Evolutionary conservation across 352 stramenopile genomes (phyloP), one percentile per base, ranked within the genome.

Genomic region (Globisporangium yorkense): DNA sequence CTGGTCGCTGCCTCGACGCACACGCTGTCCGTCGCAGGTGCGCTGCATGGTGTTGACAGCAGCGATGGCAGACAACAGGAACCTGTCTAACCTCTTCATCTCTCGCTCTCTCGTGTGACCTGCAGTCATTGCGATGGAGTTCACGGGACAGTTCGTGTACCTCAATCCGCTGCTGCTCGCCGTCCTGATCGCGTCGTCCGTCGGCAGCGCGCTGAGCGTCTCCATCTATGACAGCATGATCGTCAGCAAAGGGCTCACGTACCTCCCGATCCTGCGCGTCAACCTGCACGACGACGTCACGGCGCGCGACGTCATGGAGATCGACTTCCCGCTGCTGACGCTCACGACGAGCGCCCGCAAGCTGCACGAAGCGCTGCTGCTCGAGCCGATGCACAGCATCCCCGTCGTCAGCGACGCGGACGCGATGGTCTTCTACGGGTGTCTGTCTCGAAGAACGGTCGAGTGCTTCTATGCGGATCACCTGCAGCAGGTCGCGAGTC

Each of bases 101-200:
- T 33, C 16, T 31, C 48, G 33, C 21, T 20, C 2, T 8, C 9
- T n/a, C 56, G 33, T 56, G 3, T 27, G 43, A 4, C 10, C 51
- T 27, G 40, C 33, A 63, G 75, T 90, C n/a, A 90, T 90, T 50
- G 76, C 75, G 31, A 58, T 87, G 10, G 80, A 90, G 53, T 80
- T 90, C 51, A 88, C 78, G 5, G 78, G 80, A 1, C 77, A 88
- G 54, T 87, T 90, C 40, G 67, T 84, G 45, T 89, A 83, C 62
- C 74, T 84, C 53, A 84, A 74, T 4, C 79, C 79, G 9, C 40
- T 87, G 21, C 74, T 89, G 21, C 57, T 87, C 13, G 75, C 77
- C 8, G 69, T 71, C 39, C 60, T 89, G 18, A 48, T 87, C 4
- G 71, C 79, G 2, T 83, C 75, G 6, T 66, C 72, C 0, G 63